Conservation (phyloP, 148 eudicot genomes). For the Vaccinium myrtillus region DNA sequence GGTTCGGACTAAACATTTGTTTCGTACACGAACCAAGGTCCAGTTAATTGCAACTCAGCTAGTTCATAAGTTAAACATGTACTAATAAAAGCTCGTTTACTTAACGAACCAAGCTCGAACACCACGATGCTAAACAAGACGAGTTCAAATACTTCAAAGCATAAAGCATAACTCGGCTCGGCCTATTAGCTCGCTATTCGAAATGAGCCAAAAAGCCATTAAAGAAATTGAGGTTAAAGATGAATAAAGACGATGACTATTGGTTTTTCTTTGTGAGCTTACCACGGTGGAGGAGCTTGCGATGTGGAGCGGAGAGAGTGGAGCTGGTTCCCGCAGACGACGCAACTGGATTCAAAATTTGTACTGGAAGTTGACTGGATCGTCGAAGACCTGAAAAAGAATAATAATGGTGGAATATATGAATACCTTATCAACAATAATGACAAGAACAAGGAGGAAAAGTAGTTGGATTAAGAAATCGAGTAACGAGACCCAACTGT, state of each 20-base stretch:
- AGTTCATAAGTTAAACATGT: too few relatives aligned
- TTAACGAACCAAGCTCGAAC: background rate
- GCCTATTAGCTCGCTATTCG: background rate
- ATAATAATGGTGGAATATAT: background rate
- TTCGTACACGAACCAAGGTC: background rate
- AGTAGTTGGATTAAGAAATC: background rate
- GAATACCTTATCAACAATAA: background rate
- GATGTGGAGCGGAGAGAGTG: conserved; percentile 31
- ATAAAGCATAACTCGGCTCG: background rate
- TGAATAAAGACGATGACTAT: background rate
- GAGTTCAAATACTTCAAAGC: background rate
- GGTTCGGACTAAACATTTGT: background rate
- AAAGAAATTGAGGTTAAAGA: background rate
- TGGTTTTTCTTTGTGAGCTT: conserved; percentile 2
- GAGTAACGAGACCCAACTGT: background rate
- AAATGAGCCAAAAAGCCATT: background rate
- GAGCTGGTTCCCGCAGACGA: conserved; percentile 4
- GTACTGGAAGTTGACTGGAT: background rate
- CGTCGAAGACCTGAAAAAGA: background rate
- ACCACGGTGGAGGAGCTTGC: conserved; percentile 51
- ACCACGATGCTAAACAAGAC: background rate
- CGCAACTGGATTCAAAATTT: background rate
- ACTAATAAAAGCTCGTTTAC: background rate
- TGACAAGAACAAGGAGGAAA: background rate
- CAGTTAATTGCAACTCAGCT: too few relatives aligned